phyloP scores from a whole-genome alignment of 2,329 filamentous ascomycete genomes.

The Chrysoporthe deuterocubensis region DNA sequence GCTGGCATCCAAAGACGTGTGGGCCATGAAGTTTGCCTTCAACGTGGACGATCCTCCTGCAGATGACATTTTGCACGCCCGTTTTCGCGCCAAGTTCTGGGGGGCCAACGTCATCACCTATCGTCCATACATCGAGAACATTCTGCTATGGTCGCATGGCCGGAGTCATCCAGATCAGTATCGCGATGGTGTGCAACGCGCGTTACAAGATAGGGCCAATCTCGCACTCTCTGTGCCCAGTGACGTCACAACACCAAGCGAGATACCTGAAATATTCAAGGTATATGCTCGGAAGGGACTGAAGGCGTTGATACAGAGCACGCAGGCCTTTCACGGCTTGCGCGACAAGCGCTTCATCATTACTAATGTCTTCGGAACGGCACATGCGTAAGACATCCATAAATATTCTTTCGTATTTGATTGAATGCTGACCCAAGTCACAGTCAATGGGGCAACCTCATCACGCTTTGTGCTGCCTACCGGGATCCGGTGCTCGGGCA shows the following conservation, averaged over 20 bases:
- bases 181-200: neutral
- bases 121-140: slow-evolving; percentile 70
- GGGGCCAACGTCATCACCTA: slow-evolving; percentile 90
- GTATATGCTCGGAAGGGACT: slow-evolving; percentile 66
- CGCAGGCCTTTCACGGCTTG: slow-evolving; percentile 74
- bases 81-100: slow-evolving; percentile 92
- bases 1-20: slow-evolving; percentile 43
- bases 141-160: slow-evolving; percentile 52
- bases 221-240: slow-evolving; percentile 36
- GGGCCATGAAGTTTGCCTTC: slow-evolving; percentile 58
- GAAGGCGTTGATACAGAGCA: slow-evolving; percentile 80
- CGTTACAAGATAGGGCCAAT: neutral
- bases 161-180: slow-evolving; percentile 34
- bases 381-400: slow-evolving; percentile 77
- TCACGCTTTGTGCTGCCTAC: slow-evolving; percentile 85
- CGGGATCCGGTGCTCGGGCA: slow-evolving; percentile 64
- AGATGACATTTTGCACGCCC: slow-evolving; percentile 76
- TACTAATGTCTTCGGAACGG: slow-evolving; percentile 95
- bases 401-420: neutral
- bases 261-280: slow-evolving; percentile 52
- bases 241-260: slow-evolving; percentile 41
- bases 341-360: slow-evolving; percentile 73
- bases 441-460: slow-evolving; percentile 95
- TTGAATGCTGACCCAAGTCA: slow-evolving; percentile 8
- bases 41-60: slow-evolving; percentile 72